phyloP scores from a whole-genome alignment of 2,329 filamentous ascomycete genomes.

The Metarhizium rileyi region DNA sequence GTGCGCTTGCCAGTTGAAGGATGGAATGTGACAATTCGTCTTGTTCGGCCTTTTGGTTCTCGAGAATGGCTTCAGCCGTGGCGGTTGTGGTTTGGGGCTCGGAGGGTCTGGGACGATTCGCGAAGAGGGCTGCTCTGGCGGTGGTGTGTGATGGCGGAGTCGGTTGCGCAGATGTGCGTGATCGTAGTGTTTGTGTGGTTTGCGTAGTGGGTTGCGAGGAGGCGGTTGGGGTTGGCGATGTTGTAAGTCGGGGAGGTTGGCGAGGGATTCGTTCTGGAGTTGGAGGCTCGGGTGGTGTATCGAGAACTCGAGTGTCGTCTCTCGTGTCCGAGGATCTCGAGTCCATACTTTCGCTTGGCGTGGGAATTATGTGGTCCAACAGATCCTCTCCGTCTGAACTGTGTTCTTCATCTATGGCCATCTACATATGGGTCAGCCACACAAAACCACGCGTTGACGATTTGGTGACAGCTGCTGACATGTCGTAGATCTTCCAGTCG shows the following conservation, averaged over 20 bases:
- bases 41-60: conserved; percentile 71
- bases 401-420: conserved; percentile 28
- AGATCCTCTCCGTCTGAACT: conserved; percentile 48
- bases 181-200: conserved; percentile 25
- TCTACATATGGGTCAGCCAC: conserved; percentile 15
- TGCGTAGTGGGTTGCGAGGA: conserved; percentile 15
- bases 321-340: conserved; percentile 23
- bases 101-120: conserved; percentile 26
- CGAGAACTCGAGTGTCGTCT: conserved; percentile 12
- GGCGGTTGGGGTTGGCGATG: conserved; percentile 8
- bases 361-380: conserved; percentile 43
- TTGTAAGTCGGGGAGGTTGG: conserved; percentile 5
- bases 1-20: conserved; percentile 65
- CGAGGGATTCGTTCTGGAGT: conserved; percentile 5
- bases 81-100: conserved; percentile 33
- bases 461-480: conserved; percentile 22
- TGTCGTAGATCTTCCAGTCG: conserved; percentile 60
- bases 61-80: conserved; percentile 61
- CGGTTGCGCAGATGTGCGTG: conserved; percentile 16
- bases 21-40: conserved; percentile 73
- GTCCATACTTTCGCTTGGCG: conserved; percentile 43
- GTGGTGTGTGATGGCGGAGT: conserved; percentile 21
- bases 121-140: conserved; percentile 35
- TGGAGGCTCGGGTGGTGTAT: conserved; percentile 8
- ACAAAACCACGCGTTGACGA: background rate